A percentile compares a stretch with the other conserved stretches of the same genome.
These are phyloP conservation scores for Aureobasidium melanogenum DNA, from an alignment of 2,329 filamentous ascomycete species.

Conservation along the genomic window DNA sequence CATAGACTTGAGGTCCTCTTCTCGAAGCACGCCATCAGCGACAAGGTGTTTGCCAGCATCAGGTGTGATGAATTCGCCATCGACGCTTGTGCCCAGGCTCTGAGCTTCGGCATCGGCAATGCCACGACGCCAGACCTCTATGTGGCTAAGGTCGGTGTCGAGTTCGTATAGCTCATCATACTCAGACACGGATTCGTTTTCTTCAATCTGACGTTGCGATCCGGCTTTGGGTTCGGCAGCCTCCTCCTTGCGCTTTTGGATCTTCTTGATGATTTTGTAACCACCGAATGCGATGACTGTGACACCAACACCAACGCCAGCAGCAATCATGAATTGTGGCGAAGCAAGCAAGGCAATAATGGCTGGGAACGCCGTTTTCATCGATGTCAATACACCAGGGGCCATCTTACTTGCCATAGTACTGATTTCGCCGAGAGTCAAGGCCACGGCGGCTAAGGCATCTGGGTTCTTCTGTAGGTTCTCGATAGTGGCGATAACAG, in stretches of 20 bases:
- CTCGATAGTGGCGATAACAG: constrained; percentile 71
- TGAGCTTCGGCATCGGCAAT: constrained; percentile 49
- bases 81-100: constrained; percentile 51
- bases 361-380: constrained; percentile 76
- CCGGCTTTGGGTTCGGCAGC: constrained; percentile 19
- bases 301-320: constrained; percentile 80
- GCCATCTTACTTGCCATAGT: constrained; percentile 74
- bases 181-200: constrained; percentile 21
- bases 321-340: constrained; percentile 90
- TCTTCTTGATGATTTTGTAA: constrained; percentile 93
- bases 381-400: constrained; percentile 62
- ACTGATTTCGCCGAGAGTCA: constrained; percentile 86
- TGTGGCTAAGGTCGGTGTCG: constrained; percentile 44
- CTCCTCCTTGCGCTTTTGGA: constrained; percentile 43
- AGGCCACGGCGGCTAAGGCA: constrained; percentile 83
- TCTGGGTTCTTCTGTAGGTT: constrained; percentile 77
- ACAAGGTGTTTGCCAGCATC: constrained; percentile 40
- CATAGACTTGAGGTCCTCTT: constrained; percentile 40
- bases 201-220: constrained; percentile 19
- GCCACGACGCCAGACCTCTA: constrained; percentile 56
- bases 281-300: constrained; percentile 93
- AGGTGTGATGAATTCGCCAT: constrained; percentile 58
- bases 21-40: constrained; percentile 37
- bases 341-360: constrained; percentile 79
- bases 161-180: constrained; percentile 51